Conservation (phyloP, 768 basidiomycete species). For the Auricularia cornea region DNA sequence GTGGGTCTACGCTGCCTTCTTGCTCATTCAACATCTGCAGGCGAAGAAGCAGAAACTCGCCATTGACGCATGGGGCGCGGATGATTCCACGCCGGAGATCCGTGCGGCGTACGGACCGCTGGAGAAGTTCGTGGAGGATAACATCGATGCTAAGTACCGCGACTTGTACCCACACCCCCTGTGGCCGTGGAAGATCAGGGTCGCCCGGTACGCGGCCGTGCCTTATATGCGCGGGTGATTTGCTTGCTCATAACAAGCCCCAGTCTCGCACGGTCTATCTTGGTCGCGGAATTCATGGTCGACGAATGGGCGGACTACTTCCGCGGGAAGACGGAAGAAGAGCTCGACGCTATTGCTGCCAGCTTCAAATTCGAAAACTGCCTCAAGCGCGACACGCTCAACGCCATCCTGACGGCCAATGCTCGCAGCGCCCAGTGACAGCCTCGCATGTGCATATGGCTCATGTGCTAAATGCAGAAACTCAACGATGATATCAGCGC, state of each 20-base stretch:
- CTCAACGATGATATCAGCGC: too few species aligned
- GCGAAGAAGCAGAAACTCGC: constrained; percentile 73
- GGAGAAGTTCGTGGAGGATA: constrained; percentile 48
- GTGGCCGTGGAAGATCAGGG: constrained; percentile 43
- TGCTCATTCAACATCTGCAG: background rate
- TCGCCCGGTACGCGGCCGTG: constrained; percentile 36
- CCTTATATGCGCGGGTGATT: background rate
- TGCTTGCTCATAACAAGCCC: background rate
- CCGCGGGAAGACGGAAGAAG: constrained; percentile 43
- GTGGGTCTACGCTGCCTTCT: background rate
- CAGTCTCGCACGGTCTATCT: constrained; percentile 55
- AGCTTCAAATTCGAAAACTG: constrained; percentile 70
- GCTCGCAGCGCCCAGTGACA: too few species aligned
- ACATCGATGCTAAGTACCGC: constrained; percentile 32
- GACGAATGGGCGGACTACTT: constrained; percentile 70
- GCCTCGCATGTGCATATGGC: too few species aligned
- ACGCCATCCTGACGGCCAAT: constrained; percentile 25
- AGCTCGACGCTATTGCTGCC: constrained; percentile 66
- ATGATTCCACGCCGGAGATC: constrained; percentile 39
- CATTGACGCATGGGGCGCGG: constrained; percentile 71
- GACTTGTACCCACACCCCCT: constrained; percentile 55
- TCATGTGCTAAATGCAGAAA: too few species aligned
- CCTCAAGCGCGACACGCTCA: constrained; percentile 57
- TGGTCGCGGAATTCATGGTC: constrained; percentile 63
- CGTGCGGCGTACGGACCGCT: constrained; percentile 56